phyloP scores from a whole-genome alignment of 495 filamentous ascomycete species.

The Lasiosphaeriaceae sp. region DNA sequence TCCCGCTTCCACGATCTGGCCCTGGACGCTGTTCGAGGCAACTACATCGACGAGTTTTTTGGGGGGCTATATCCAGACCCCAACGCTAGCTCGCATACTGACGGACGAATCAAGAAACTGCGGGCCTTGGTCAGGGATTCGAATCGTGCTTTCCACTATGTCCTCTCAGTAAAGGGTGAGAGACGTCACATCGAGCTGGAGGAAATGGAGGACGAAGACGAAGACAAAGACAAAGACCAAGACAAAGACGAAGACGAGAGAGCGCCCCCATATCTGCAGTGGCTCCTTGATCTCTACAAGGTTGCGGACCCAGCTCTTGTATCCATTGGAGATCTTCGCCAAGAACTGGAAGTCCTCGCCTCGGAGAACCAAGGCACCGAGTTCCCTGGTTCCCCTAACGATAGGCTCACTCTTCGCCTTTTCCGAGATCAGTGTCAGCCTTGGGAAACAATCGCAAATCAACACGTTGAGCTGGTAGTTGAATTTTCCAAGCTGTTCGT shows the following conservation, averaged over 20 bases:
- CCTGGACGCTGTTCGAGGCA: constrained; percentile 22
- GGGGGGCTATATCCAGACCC: constrained; percentile 5
- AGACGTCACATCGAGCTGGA: constrained; percentile 13
- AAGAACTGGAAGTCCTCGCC: constrained; percentile 16
- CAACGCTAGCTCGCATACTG: background rate
- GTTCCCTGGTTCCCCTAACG: constrained; percentile 18
- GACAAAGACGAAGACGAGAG: background rate
- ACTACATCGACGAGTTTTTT: constrained; percentile 30
- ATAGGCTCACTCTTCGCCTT: constrained; percentile 12
- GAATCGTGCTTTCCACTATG: constrained; percentile 19
- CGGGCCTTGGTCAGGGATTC: constrained; percentile 18
- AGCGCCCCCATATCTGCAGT: constrained; percentile 15
- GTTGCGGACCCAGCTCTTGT: constrained; percentile 10
- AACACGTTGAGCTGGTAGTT: constrained; percentile 16
- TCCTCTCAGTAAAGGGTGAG: constrained; percentile 15
- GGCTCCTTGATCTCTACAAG: constrained; percentile 15
- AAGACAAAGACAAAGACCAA: background rate
- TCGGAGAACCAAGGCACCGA: constrained; percentile 22
- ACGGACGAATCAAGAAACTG: constrained; percentile 9
- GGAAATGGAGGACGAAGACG: too few species aligned
- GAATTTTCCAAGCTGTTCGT: constrained; percentile 16
- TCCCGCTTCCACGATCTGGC: constrained; percentile 24
- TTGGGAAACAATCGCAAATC: constrained; percentile 17
- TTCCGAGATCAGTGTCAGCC: constrained; percentile 18
- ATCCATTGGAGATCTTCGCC: background rate